phyloP scores from a whole-genome alignment of 768 basidiomycete species.

The Daedalea quercina region DNA sequence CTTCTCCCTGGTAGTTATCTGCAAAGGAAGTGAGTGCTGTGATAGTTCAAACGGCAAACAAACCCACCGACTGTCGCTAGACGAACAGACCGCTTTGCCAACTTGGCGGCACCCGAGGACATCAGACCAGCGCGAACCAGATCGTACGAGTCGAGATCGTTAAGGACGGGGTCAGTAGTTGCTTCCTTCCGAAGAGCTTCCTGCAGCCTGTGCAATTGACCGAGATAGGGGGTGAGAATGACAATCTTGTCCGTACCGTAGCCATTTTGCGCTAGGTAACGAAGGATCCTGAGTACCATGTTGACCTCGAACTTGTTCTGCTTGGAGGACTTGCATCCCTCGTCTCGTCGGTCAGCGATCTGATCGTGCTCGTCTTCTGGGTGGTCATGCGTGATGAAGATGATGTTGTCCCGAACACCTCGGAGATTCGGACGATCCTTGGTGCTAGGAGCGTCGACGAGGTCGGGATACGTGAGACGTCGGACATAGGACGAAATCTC shows the following conservation, averaged over 20 bases:
- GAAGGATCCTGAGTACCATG: conserved; percentile 62
- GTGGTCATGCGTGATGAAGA: conserved; percentile 53
- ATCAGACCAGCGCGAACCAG: conserved; percentile 52
- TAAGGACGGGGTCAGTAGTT: conserved; percentile 51
- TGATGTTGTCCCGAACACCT: conserved; percentile 49
- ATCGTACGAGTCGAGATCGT: conserved; percentile 56
- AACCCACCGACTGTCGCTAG: conserved; percentile 63
- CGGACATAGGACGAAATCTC: conserved; percentile 62
- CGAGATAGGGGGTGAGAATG: conserved; percentile 63
- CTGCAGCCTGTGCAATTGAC: conserved; percentile 50
- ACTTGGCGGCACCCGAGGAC: conserved; percentile 29
- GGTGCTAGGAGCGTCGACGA: conserved; percentile 48
- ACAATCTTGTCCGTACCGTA: conserved; percentile 57
- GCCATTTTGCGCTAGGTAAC: conserved; percentile 62
- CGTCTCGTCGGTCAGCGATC: conserved; percentile 5
- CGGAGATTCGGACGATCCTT: conserved; percentile 41
- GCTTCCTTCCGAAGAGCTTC: conserved; percentile 36
- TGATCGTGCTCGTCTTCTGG: conserved; percentile 40
- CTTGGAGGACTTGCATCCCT: conserved; percentile 43
- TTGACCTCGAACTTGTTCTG: conserved; percentile 50
- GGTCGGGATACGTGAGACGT: conserved; percentile 56
- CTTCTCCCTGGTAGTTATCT: conserved; percentile 79
- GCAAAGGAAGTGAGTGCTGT: too few relatives aligned
- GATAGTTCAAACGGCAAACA: too few relatives aligned
- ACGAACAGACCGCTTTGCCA: conserved; percentile 40